phyloP scores from a whole-genome alignment of 495 filamentous ascomycete species.

The Aspergillus nidulans region DNA sequence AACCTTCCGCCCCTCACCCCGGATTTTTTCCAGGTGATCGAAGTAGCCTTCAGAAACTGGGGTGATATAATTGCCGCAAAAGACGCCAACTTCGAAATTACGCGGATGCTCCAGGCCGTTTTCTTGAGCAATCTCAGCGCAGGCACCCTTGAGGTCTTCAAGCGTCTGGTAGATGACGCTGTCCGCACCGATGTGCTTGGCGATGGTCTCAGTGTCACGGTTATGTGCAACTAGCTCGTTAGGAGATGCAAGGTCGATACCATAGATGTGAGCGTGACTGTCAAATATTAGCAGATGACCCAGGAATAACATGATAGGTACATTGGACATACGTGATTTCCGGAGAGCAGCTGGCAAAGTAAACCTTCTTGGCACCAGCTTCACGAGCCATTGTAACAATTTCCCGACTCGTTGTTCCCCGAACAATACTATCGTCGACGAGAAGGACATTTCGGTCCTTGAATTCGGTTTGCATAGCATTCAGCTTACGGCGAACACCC shows the following conservation, averaged over 20 bases:
- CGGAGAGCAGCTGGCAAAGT: constrained; percentile 83
- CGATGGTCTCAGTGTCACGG: constrained; percentile 62
- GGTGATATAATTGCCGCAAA: constrained; percentile 88
- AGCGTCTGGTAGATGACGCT: constrained; percentile 86
- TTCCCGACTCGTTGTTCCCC: constrained; percentile 85
- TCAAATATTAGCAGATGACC: constrained; percentile 18
- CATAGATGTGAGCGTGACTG: constrained; percentile 69
- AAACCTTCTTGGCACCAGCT: constrained; percentile 84
- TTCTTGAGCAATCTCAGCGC: constrained; percentile 59
- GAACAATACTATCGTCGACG: constrained; percentile 90
- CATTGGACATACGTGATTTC: constrained; percentile 59
- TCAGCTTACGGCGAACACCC: constrained; percentile 56
- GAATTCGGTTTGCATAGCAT: constrained; percentile 85
- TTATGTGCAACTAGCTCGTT: constrained; percentile 82
- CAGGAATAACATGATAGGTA: not conserved
- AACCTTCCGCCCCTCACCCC: constrained; percentile 68
- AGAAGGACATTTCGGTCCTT: constrained; percentile 76
- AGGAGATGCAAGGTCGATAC: constrained; percentile 84
- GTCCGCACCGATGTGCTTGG: constrained; percentile 83
- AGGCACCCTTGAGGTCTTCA: constrained; percentile 76
- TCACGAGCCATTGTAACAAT: constrained; percentile 93
- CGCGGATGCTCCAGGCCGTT: constrained; percentile 49
- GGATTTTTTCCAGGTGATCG: constrained; percentile 70
- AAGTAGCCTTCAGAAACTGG: constrained; percentile 82
- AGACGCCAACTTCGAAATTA: constrained; percentile 91